phyloP scores from a whole-genome alignment of 2,329 filamentous ascomycete species.

The Amylocarpus encephaloides region DNA sequence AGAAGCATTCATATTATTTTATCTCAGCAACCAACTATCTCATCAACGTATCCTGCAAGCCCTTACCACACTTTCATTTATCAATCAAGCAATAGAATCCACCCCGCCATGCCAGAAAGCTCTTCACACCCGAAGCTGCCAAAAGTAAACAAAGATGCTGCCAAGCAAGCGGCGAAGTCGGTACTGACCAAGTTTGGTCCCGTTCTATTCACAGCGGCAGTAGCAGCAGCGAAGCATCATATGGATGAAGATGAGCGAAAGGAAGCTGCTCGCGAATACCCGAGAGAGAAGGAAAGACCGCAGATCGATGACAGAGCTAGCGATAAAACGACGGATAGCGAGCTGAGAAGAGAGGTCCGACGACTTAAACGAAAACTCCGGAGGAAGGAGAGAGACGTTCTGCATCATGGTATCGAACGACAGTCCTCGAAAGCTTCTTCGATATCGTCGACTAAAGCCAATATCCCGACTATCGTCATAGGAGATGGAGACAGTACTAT shows the following conservation, averaged over 20 bases:
- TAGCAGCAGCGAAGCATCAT: slow-evolving; percentile 16
- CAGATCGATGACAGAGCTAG: slow-evolving; percentile 3
- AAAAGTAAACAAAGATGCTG: background rate
- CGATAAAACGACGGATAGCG: slow-evolving; percentile 1
- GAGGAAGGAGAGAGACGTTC: slow-evolving; percentile 17
- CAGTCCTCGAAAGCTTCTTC: slow-evolving; percentile 23
- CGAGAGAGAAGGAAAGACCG: background rate
- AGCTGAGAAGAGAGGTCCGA: slow-evolving; percentile 34
- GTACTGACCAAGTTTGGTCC: slow-evolving; percentile 18
- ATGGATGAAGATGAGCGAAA: slow-evolving; percentile 7
- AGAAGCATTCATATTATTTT: too few species aligned
- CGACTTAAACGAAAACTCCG: slow-evolving; percentile 41
- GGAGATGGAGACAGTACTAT: background rate
- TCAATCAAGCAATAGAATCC: background rate
- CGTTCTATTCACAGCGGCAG: slow-evolving; percentile 12
- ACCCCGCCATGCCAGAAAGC: background rate
- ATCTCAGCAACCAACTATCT: background rate
- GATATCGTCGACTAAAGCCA: background rate
- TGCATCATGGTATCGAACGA: slow-evolving; percentile 7
- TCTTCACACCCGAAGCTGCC: background rate
- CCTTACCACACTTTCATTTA: background rate
- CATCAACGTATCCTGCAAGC: too few species aligned
- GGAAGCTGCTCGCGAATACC: background rate
- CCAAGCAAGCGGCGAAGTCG: slow-evolving; percentile 4
- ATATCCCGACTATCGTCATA: slow-evolving; percentile 1